Base-by-base conservation (phyloP, 179 eudicot species). In the Pouteria campechiana region DNA sequence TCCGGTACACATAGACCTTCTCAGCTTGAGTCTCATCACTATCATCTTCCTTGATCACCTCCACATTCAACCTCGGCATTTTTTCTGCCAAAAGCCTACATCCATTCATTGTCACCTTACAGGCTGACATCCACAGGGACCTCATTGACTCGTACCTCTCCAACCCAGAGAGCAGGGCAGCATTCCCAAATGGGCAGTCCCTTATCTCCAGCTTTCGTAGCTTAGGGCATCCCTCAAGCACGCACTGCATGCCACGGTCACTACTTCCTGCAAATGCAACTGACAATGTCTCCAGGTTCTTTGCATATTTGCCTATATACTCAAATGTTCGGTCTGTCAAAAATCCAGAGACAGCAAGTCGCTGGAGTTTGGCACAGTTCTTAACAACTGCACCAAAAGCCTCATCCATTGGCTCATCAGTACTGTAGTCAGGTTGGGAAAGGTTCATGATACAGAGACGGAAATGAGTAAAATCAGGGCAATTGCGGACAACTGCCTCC, bases 391-490 rank as follows among this genome's bases (percentile, higher is more conserved):
- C 71, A 16, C 80, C 94, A 46, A 85, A 89, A 18, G 86, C 97
- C 50, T 85, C 93, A 21, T 85, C 97, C 78, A 89, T 74, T 11
- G 95, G 76, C 50, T 81, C 81, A 35, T 67, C 57, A 4, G 97
- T 89, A 3, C 65, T 17, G 66, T 75, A 63, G 54, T 89, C 97
- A 0, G 94, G 79, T 48, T 72, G 73, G 32, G 73, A 54, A 0
- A 95, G 97, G 43, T 70, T 72, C 93, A 78, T 74, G 41, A 85
- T 78, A 51, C 95, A 85, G 24, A 89, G 77, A 16, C 86, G 93
- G 41, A 89, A 85, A 50, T 76, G 88, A 36, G 85, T 81, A 25
- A 85, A 85, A 30, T 68, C 57, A 0, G 95, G 97, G 67, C 85
- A 78, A 67, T 85, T 78, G 37, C 64, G 58, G 7, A 73, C 93